Conservation (phyloP, 2,329 filamentous ascomycete species). For the Metarhizium guizhouense region DNA sequence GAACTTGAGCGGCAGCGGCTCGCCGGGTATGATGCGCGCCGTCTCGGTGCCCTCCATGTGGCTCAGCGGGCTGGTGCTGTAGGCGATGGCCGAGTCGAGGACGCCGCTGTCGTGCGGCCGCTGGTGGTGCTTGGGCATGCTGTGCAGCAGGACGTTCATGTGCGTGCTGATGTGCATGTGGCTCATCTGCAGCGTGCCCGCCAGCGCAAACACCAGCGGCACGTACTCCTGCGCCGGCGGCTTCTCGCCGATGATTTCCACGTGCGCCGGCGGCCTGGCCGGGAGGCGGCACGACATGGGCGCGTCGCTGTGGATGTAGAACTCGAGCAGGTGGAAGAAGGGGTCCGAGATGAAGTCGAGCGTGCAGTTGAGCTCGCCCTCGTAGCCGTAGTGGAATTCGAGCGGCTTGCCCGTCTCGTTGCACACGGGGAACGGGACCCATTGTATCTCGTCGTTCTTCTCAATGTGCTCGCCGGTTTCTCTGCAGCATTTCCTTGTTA, state of each 20-base stretch:
- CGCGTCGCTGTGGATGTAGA: conserved; percentile 96
- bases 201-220: conserved; percentile 78
- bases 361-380: conserved; percentile 76
- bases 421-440: conserved; percentile 84
- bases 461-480: conserved; percentile 88
- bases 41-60: conserved; percentile 43
- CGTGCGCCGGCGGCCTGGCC: conserved; percentile 54
- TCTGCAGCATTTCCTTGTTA: conserved; percentile 31
- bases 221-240: conserved; percentile 54
- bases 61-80: conserved; percentile 67
- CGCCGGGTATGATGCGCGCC: conserved; percentile 74
- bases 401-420: conserved; percentile 79
- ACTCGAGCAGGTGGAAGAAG: conserved; percentile 85
- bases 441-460: conserved; percentile 77
- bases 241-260: conserved; percentile 45
- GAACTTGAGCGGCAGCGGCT: conserved; percentile 70
- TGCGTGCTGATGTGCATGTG: conserved; percentile 87
- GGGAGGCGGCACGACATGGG: conserved; percentile 87
- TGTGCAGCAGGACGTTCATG: conserved; percentile 81
- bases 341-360: conserved; percentile 67
- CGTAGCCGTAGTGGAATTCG: conserved; percentile 77
- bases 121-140: conserved; percentile 51
- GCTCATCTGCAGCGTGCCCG: conserved; percentile 78
- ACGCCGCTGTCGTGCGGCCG: conserved; percentile 64
- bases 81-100: conserved; percentile 79